phyloP scores from a whole-genome alignment of 352 stramenopile genomes.

The Phytophthora tentaculata region DNA sequence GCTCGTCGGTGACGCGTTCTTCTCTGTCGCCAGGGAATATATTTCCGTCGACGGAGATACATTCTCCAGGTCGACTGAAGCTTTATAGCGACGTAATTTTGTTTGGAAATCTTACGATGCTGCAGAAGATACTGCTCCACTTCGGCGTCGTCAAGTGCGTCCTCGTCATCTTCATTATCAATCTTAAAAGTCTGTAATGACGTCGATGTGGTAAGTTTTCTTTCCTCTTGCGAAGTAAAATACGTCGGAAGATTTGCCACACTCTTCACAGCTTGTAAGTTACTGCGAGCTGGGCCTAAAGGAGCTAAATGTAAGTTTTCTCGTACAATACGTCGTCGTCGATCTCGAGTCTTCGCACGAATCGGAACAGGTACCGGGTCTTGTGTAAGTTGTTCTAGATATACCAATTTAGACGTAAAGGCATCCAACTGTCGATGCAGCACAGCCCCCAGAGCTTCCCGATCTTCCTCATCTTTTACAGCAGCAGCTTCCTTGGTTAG shows the following conservation, averaged over 20 bases:
- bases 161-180: conserved; percentile 15
- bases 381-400: conserved; percentile 38
- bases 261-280: conserved; percentile 22
- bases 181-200: conserved; percentile 26
- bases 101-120: conserved; percentile 30
- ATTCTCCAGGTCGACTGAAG: conserved; percentile 73
- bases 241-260: conserved; percentile 3
- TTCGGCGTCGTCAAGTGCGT: conserved; percentile 40
- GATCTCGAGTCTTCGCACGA: conserved; percentile 22
- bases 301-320: conserved; percentile 26
- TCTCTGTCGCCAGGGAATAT: conserved; percentile 50
- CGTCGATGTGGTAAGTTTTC: conserved; percentile 13
- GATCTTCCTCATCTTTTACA: conserved; percentile 32
- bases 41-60: conserved; percentile 42
- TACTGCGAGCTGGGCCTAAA: conserved; percentile 8
- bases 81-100: conserved; percentile 33
- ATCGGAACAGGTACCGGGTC: background rate
- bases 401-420: conserved; percentile 43
- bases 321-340: conserved; percentile 25
- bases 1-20: conserved; percentile 35
- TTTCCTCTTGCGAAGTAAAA: conserved; percentile 3
- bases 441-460: conserved; percentile 13
- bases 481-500: conserved; percentile 28
- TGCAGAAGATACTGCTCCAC: conserved; percentile 16
- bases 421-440: conserved; percentile 33